phyloP scores from a whole-genome alignment of 345 rosid genomes.

The Citrus trifoliata region DNA sequence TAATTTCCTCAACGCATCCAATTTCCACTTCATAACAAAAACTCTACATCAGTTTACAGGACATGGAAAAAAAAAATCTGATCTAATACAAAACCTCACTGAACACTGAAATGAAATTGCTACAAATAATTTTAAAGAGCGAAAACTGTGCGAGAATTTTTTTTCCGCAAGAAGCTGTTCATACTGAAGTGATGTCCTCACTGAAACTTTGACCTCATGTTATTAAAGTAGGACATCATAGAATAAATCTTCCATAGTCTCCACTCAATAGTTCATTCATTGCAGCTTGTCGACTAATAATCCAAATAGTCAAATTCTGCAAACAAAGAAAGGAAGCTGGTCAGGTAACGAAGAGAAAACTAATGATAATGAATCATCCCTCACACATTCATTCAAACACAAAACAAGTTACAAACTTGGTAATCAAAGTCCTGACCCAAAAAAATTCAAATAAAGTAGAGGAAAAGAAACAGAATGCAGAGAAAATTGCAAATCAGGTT shows the following conservation, averaged over 20 bases:
- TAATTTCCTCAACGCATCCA: not conserved
- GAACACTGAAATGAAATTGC: not conserved
- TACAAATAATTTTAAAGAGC: too few species aligned
- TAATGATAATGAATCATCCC: not conserved
- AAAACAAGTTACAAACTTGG: not conserved
- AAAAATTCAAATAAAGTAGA: not conserved
- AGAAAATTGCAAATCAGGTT: not conserved
- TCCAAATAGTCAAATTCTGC: not conserved
- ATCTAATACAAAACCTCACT: not conserved
- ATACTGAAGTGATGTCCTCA: not conserved
- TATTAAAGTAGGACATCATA: not conserved
- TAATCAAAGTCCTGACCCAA: not conserved
- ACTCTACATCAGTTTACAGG: not conserved
- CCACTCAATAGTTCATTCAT: not conserved
- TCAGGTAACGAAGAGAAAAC: not conserved
- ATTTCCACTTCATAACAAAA: not conserved
- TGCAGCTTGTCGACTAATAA: not conserved
- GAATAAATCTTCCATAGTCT: not conserved
- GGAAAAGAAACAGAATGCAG: not conserved
- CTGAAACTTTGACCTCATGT: not conserved
- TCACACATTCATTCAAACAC: not conserved
- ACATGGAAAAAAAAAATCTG: not conserved
- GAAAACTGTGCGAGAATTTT: not conserved
- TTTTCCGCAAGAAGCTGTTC: not conserved
- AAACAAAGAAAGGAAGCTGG: not conserved